These are phyloP conservation scores for Hypoxylon sp. DNA, from an alignment of 2,329 filamentous ascomycete genomes.

Conservation along the genomic window DNA sequence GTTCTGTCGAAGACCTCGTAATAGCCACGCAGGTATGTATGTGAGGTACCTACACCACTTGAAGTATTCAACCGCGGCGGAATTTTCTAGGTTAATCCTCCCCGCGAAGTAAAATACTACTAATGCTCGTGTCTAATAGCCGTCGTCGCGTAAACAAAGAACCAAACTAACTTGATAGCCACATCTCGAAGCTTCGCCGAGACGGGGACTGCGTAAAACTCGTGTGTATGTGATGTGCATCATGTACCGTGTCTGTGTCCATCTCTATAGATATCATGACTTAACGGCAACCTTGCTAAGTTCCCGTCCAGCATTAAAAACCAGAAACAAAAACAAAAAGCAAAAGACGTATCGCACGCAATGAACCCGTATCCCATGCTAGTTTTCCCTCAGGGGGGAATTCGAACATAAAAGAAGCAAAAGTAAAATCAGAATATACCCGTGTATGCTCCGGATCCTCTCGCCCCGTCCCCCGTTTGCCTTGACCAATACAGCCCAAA, in stretches of 20 bases:
- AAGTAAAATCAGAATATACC: constrained; percentile 7
- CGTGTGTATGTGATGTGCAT: constrained; percentile 19
- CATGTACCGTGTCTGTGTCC: constrained; percentile 11
- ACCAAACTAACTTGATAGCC: constrained; percentile 13
- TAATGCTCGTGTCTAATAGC: constrained; percentile 21
- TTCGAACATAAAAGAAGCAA: constrained; percentile 11
- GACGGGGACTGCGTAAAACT: constrained; percentile 6
- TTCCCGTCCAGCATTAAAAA: constrained; percentile 17
- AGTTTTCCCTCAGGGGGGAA: constrained; percentile 18
- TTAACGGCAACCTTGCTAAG: too few relatives aligned
- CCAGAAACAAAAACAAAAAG: neutral
- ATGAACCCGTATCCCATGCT: constrained; percentile 8
- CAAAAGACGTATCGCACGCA: neutral
- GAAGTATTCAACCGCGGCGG: neutral
- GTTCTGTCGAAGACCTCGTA: neutral
- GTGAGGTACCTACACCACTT: neutral
- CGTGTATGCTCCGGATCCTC: constrained; percentile 31
- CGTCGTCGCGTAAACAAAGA: constrained; percentile 21
- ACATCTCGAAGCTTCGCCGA: constrained; percentile 7
- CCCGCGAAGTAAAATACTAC: constrained; percentile 18
- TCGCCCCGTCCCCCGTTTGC: constrained; percentile 18
- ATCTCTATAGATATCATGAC: constrained; percentile 29
- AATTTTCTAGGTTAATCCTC: too few relatives aligned
- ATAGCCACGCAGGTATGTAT: neutral
- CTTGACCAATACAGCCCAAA: constrained; percentile 23